Conservation (phyloP, 495 filamentous ascomycete genomes). For the Pyrenula aspistea region DNA sequence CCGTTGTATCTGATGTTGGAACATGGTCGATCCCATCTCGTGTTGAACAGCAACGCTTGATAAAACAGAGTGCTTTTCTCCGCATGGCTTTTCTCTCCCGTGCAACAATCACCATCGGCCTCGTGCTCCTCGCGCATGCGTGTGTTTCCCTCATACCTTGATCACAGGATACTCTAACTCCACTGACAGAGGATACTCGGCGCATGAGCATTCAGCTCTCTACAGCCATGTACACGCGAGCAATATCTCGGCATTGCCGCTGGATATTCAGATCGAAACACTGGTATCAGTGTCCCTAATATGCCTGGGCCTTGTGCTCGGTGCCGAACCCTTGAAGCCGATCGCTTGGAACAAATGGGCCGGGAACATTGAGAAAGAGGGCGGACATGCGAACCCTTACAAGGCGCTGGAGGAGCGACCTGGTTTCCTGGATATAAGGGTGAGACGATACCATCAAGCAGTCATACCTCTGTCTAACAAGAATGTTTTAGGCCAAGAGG, state of each 20-base stretch:
- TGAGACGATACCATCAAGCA: conserved; percentile 21
- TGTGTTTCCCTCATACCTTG: conserved; percentile 27
- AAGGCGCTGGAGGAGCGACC: conserved; percentile 43
- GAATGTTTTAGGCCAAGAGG: conserved; percentile 45
- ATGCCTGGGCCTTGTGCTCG: conserved; percentile 59
- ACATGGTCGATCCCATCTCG: background rate
- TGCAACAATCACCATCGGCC: conserved; percentile 49
- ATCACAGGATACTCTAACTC: conserved; percentile 2
- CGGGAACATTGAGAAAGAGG: conserved; percentile 65
- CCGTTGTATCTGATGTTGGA: background rate
- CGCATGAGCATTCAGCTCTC: conserved; percentile 68
- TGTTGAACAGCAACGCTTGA: no score
- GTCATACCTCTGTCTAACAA: conserved; percentile 2
- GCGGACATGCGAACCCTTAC: conserved; percentile 37
- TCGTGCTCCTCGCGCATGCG: conserved; percentile 61
- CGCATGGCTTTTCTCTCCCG: conserved; percentile 57
- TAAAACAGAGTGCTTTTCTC: no score
- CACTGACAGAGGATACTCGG: conserved; percentile 64
- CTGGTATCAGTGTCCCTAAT: conserved; percentile 51
- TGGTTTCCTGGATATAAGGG: conserved; percentile 60
- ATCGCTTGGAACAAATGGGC: conserved; percentile 79
- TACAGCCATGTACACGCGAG: conserved; percentile 43
- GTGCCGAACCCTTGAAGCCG: conserved; percentile 57
- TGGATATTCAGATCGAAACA: conserved; percentile 58
- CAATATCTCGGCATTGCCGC: conserved; percentile 42